These are phyloP conservation scores for Aspergillus ochraceoroseus DNA, from an alignment of 2,329 filamentous ascomycete genomes.

Conservation along the genomic window DNA sequence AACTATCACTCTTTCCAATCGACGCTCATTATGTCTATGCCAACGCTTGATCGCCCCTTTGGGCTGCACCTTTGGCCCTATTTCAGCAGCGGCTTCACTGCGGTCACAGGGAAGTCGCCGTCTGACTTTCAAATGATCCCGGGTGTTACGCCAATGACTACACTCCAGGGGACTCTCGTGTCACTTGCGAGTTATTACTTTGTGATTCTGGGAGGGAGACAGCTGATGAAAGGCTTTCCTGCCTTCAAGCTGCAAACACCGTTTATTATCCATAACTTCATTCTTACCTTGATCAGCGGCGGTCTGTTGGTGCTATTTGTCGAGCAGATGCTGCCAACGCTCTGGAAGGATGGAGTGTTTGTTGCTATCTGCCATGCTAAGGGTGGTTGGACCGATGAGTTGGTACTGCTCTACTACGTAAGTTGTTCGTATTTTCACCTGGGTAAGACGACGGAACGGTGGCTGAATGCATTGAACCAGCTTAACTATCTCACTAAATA, in stretches of 20 bases:
- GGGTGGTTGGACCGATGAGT: constrained; percentile 88
- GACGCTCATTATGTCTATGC: too few relatives aligned
- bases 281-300: constrained; percentile 79
- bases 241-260: constrained; percentile 81
- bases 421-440: constrained; percentile 38
- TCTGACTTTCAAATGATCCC: constrained; percentile 80
- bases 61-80: constrained; percentile 89
- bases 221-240: constrained; percentile 81
- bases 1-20: too few relatives aligned
- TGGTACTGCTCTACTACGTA: constrained; percentile 96
- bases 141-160: constrained; percentile 83
- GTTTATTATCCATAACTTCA: constrained; percentile 96
- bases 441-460: neutral
- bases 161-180: constrained; percentile 72
- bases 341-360: constrained; percentile 78
- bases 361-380: constrained; percentile 70
- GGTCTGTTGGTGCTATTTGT: constrained; percentile 77
- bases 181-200: constrained; percentile 86
- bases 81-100: constrained; percentile 80
- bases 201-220: constrained; percentile 86
- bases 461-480: constrained; percentile 53
- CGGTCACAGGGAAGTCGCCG: constrained; percentile 71
- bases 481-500: constrained; percentile 99
- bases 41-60: constrained; percentile 86
- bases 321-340: constrained; percentile 84